Conservation (phyloP, 2,329 filamentous ascomycete species). For the Aspergillus pseudoglaucus region DNA sequence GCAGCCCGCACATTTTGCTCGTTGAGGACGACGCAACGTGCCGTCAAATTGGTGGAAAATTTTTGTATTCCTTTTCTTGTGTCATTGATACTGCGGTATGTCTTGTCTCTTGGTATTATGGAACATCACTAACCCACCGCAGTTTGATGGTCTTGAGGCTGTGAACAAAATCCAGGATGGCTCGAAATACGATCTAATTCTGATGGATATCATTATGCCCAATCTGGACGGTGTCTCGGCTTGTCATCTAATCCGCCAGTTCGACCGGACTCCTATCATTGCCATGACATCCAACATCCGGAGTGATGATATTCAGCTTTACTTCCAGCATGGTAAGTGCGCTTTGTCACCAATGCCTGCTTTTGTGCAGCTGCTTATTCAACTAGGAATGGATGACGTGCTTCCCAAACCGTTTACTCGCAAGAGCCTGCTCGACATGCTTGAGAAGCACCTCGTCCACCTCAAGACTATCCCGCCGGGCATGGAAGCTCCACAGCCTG, state of each 20-base stretch:
- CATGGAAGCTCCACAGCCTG: slow-evolving; percentile 44
- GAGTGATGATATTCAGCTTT: slow-evolving; percentile 92
- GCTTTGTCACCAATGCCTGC: background rate
- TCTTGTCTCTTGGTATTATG: slow-evolving; percentile 11
- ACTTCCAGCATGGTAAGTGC: slow-evolving; percentile 79
- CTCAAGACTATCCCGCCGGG: slow-evolving; percentile 63
- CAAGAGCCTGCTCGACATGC: slow-evolving; percentile 73
- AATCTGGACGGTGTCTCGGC: slow-evolving; percentile 91
- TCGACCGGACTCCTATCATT: slow-evolving; percentile 78
- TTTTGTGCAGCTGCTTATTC: slow-evolving; percentile 17
- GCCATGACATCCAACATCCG: slow-evolving; percentile 99
- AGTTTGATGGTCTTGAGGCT: slow-evolving; percentile 84
- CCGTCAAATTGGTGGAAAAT: slow-evolving; percentile 60
- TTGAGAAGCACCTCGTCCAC: slow-evolving; percentile 83
- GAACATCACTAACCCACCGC: slow-evolving; percentile 4
- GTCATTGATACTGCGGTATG: slow-evolving; percentile 58
- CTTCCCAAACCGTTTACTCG: slow-evolving; percentile 94
- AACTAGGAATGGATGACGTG: slow-evolving; percentile 89
- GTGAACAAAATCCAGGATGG: slow-evolving; percentile 73
- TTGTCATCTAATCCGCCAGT: slow-evolving; percentile 85
- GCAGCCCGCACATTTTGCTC: slow-evolving; percentile 72
- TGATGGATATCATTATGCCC: slow-evolving; percentile 97
- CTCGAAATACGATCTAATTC: slow-evolving; percentile 62
- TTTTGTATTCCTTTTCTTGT: slow-evolving; percentile 59
- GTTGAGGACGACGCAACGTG: slow-evolving; percentile 75